Base-by-base conservation (phyloP, 2,329 filamentous ascomycete species). In the Stylonectria norvegica region DNA sequence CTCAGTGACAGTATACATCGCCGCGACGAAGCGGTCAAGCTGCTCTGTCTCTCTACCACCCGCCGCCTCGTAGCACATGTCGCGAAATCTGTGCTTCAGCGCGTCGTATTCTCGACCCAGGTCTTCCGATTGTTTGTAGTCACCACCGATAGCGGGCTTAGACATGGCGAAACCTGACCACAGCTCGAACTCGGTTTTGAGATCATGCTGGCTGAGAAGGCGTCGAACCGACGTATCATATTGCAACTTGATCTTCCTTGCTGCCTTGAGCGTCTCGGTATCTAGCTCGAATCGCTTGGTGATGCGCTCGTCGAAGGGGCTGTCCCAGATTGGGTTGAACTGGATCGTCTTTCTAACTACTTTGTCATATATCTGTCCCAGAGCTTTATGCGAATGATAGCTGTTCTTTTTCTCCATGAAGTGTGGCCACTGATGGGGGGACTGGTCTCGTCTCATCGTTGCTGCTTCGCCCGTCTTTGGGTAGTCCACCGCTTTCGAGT, bases 401-500 rank as follows among this genome's bases (percentile, higher is more conserved):
- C 70, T 70, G 11, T 68, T 73, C 17, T 48, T 59, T 58, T 83
- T 89, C 59, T 89, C 85, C 83, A 94, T 91, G 59, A 91, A 97
- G 61, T 96, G 91, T 1, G 89, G 93, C 77, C 81, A 95, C 38
- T 54, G 67, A 5, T 55, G 69, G 0, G 86, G 81, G n/a, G 71
- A 69, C 4, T 93, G 68, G 0, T 73, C 67, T 27, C 68, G 65
- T 5, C 71, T 69, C 70, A 95, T 85, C 15, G 74, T 66, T 0
- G 90, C 91, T 0, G 86, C 78, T 8, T 84, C 75, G 0, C 93
- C 93, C 1, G 88, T 91, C 67, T 98, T 98, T 31, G 87, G 83
- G 59, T 93, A 98, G 61, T 98, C 93, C 1, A 98, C 93, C 0
- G 93, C 91, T 52, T 83, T 81, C 0, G 93, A 97, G 61, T 98